Evolutionary conservation across 371 early-diverging fungal genomes (phyloP).

Genomic region (Furculomyces boomerangus): DNA sequence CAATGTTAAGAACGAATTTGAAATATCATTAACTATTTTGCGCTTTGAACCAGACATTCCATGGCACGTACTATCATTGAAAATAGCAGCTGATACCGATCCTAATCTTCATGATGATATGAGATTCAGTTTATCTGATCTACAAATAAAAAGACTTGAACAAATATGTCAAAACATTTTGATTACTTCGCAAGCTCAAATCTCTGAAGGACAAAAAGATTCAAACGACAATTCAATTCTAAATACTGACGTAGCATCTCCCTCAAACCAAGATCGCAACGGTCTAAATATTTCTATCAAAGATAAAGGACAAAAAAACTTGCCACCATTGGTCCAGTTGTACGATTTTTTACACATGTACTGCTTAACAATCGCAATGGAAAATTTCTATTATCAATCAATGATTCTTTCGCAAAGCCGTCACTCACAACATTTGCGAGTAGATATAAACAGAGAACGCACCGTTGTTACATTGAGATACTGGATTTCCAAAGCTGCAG

Average conservation of each 20-base stretch:
- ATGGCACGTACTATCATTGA: conserved; percentile 17
- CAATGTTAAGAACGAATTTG: conserved; percentile 45
- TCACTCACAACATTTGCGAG: conserved; percentile 42
- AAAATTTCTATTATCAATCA: conserved; percentile 41
- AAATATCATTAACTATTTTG: conserved; percentile 26
- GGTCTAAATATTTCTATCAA: neutral
- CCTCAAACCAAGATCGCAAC: neutral
- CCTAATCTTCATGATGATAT: conserved; percentile 7
- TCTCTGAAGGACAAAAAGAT: neutral
- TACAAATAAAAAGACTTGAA: neutral
- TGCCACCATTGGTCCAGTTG: conserved; percentile 30
- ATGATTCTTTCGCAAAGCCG: conserved; percentile 34
- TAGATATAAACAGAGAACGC: conserved; percentile 34
- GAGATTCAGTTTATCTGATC: neutral
- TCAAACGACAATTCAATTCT: neutral
- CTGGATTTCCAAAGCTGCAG: conserved; percentile 26
- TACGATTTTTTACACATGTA: conserved; percentile 50
- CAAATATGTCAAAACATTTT: conserved; percentile 5
- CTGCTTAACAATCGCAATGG: conserved; percentile 42
- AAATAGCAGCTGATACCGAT: conserved; percentile 11
- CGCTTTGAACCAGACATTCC: conserved; percentile 11
- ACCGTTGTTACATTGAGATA: conserved; percentile 35
- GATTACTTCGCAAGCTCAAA: conserved; percentile 6
- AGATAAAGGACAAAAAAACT: neutral
- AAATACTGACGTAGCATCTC: neutral